phyloP scores from a whole-genome alignment of 768 basidiomycete genomes.

The Roridomyces roridus region DNA sequence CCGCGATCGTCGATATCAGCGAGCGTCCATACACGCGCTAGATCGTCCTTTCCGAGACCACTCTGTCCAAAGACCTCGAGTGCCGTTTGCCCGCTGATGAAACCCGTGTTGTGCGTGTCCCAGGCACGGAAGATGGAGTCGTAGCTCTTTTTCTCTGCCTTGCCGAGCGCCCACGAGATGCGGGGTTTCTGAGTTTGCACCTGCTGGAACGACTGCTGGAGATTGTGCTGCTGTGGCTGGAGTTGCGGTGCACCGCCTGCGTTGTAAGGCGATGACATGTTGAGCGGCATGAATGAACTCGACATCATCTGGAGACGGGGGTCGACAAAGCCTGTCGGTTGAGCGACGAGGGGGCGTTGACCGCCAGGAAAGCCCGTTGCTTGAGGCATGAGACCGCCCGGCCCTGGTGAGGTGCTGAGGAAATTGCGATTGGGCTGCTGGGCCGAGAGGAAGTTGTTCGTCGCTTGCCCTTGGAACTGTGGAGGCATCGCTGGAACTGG shows the following conservation, averaged over 20 bases:
- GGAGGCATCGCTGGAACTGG: conserved; percentile 70
- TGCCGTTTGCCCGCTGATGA: conserved; percentile 85
- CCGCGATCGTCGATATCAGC: conserved; percentile 94
- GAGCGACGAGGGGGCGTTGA: conserved; percentile 61
- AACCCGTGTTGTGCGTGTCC: conserved; percentile 83
- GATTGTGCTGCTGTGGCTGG: conserved; percentile 63
- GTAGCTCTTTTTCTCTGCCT: conserved; percentile 95
- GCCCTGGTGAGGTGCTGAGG: conserved; percentile 60
- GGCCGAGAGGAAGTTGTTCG: conserved; percentile 46
- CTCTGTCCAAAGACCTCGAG: conserved; percentile 94
- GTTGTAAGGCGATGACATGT: conserved; percentile 62
- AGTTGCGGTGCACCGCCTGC: conserved; percentile 71
- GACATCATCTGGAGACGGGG: conserved; percentile 89
- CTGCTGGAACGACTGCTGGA: conserved; percentile 89
- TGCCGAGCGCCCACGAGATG: conserved; percentile 86
- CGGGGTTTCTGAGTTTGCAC: conserved; percentile 74
- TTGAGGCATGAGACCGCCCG: conserved; percentile 56
- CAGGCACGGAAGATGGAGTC: conserved; percentile 97
- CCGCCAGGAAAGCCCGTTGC: conserved; percentile 61
- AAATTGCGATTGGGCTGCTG: conserved; percentile 53
- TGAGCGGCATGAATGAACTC: conserved; percentile 89
- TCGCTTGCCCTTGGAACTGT: conserved; percentile 58
- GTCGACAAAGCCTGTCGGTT: conserved; percentile 82
- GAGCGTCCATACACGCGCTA: conserved; percentile 93
- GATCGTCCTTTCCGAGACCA: conserved; percentile 85